Evolutionary conservation across 2,329 filamentous ascomycete genomes (phyloP).

Genomic region (Mariannaea elegans): DNA sequence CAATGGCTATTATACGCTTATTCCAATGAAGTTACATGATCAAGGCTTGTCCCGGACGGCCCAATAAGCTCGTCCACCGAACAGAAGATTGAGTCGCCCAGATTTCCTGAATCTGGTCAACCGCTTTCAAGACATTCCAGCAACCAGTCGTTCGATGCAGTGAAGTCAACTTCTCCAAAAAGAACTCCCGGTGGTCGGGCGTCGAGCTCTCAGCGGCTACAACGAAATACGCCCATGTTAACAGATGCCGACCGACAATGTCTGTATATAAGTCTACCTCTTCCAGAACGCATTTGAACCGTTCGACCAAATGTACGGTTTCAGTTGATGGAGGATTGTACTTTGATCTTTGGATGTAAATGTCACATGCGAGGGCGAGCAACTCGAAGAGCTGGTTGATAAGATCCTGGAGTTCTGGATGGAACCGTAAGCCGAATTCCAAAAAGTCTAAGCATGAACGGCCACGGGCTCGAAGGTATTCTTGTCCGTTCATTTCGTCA

Average conservation of each 20-base stretch:
- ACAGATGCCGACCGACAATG: slow-evolving; percentile 29
- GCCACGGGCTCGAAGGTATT: slow-evolving; percentile 32
- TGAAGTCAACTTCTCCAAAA: slow-evolving; percentile 29
- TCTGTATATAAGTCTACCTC: slow-evolving; percentile 32
- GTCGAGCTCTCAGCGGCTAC: slow-evolving; percentile 35
- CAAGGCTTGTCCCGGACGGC: slow-evolving; percentile 33
- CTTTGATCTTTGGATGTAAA: slow-evolving; percentile 33
- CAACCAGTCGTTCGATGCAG: slow-evolving; percentile 29
- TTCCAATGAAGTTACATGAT: slow-evolving; percentile 28
- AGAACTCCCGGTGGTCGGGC: slow-evolving; percentile 29
- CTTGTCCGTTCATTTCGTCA: slow-evolving; percentile 29
- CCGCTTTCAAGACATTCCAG: slow-evolving; percentile 33
- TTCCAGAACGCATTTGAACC: slow-evolving; percentile 25
- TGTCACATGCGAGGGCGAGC: slow-evolving; percentile 31
- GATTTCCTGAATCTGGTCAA: slow-evolving; percentile 36
- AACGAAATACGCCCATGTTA: slow-evolving; percentile 36
- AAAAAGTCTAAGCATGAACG: slow-evolving; percentile 34
- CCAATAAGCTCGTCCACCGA: slow-evolving; percentile 33
- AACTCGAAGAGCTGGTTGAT: slow-evolving; percentile 28
- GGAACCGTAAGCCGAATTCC: slow-evolving; percentile 32
- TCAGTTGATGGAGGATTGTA: slow-evolving; percentile 25
- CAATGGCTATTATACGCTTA: neutral
- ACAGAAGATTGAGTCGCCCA: slow-evolving; percentile 36
- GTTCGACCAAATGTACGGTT: slow-evolving; percentile 26
- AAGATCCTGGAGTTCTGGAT: slow-evolving; percentile 29